phyloP scores from a whole-genome alignment of 257 asterid species.

The Nicotiana attenuata region DNA sequence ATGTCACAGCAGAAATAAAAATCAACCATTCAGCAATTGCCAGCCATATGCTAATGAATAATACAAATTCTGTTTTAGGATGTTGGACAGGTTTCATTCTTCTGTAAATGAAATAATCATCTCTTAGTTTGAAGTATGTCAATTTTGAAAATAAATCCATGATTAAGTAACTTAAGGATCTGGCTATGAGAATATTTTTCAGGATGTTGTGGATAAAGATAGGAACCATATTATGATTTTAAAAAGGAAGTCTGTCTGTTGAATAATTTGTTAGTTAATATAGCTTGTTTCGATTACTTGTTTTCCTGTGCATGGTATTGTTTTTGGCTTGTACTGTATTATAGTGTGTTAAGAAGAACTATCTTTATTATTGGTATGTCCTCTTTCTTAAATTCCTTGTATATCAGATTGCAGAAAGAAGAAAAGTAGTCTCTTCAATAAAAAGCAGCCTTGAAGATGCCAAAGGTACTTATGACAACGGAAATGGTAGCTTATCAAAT shows the following conservation, averaged over 20 bases:
- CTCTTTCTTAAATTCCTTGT: neutral
- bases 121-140: neutral
- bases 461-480: slow-evolving; percentile 30
- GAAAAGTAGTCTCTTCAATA: slow-evolving; percentile 67
- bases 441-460: slow-evolving; percentile 50
- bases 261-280: neutral
- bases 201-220: slow-evolving; percentile 1
- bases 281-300: neutral
- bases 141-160: neutral
- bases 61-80: neutral
- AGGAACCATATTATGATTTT: neutral
- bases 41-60: neutral
- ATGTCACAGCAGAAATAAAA: neutral
- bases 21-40: neutral
- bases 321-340: neutral
- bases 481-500: slow-evolving; percentile 20
- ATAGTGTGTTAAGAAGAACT: neutral
- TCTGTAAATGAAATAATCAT: neutral
- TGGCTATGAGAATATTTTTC: neutral
- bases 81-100: neutral
- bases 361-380: neutral
- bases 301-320: neutral
- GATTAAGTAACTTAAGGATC: neutral
- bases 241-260: neutral
- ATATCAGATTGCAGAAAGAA: slow-evolving; percentile 81